phyloP scores from a whole-genome alignment of 2,329 filamentous ascomycete species.

The Tetracladium maxilliforme region DNA sequence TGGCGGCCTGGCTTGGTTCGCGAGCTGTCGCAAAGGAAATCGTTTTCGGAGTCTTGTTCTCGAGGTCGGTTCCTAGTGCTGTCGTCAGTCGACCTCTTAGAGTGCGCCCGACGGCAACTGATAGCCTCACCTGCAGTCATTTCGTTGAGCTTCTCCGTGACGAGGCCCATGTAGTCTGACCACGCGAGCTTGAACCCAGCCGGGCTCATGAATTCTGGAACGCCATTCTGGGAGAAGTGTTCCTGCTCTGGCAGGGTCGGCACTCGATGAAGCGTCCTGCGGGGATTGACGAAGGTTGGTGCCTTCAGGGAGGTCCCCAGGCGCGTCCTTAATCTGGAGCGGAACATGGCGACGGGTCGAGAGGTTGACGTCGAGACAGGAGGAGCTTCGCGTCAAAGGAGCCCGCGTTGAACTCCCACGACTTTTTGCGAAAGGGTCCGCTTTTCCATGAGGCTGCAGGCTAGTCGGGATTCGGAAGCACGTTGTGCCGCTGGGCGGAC shows the following conservation, averaged over 20 bases:
- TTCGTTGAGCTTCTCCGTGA: conserved; percentile 64
- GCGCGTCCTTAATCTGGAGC: too few relatives aligned
- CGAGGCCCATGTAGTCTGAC: conserved; percentile 63
- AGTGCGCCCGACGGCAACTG: background rate
- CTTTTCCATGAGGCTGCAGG: too few relatives aligned
- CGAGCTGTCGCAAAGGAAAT: conserved; percentile 52
- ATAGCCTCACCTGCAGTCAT: conserved; percentile 46
- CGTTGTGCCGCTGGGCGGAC: too few relatives aligned
- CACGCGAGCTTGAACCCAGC: conserved; percentile 65
- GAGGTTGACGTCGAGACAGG: too few relatives aligned
- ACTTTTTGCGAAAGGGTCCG: too few relatives aligned
- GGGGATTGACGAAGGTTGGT: too few relatives aligned
- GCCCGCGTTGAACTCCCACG: too few relatives aligned
- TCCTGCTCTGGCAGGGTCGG: conserved; percentile 19
- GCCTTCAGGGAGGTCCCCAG: too few relatives aligned
- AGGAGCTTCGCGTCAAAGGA: too few relatives aligned
- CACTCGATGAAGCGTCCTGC: too few relatives aligned
- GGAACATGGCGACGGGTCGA: too few relatives aligned
- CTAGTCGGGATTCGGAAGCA: too few relatives aligned
- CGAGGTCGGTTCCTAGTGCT: conserved; percentile 9
- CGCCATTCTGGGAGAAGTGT: conserved; percentile 28
- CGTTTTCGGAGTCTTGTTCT: conserved; percentile 33
- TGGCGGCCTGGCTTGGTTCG: conserved; percentile 58
- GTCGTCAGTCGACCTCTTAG: background rate
- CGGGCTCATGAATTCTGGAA: conserved; percentile 57